phyloP scores from a whole-genome alignment of 2,329 filamentous ascomycete genomes.

The Decorospora gaudefroyi region DNA sequence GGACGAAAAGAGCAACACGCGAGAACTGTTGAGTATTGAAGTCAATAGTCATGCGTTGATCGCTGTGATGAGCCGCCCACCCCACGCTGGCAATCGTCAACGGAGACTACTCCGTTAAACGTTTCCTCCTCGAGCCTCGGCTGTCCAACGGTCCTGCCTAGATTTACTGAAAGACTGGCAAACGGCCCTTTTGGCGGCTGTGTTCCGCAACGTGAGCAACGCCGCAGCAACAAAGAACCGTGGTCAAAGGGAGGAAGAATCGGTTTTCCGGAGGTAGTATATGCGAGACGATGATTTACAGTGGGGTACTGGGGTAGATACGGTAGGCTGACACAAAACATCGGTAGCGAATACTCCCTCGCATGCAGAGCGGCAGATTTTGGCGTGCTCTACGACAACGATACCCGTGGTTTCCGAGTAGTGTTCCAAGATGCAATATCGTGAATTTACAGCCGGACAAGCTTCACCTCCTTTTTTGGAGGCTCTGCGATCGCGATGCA shows the following conservation, averaged over 20 bases:
- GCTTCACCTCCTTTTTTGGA: slow-evolving; percentile 2
- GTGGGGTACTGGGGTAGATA: slow-evolving; percentile 9
- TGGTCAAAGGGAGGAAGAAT: background rate
- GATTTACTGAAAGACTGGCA: slow-evolving; percentile 11
- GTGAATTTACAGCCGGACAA: slow-evolving; percentile 1
- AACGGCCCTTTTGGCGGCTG: slow-evolving; percentile 12
- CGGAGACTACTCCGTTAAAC: slow-evolving; percentile 8
- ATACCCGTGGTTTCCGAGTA: slow-evolving; percentile 2
- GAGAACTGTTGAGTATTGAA: slow-evolving; percentile 10
- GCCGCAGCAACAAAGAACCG: slow-evolving; percentile 1
- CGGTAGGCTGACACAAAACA: slow-evolving; percentile 5
- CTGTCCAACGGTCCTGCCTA: too few relatives aligned
- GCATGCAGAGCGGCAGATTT: slow-evolving; percentile 14
- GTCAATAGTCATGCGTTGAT: slow-evolving; percentile 8
- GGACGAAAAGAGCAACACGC: slow-evolving; percentile 5
- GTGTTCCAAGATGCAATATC: background rate
- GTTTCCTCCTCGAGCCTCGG: slow-evolving; percentile 3
- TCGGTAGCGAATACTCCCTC: slow-evolving; percentile 10
- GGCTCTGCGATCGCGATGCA: slow-evolving; percentile 11
- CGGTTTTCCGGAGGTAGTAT: slow-evolving; percentile 4
- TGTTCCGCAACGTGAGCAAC: slow-evolving; percentile 7
- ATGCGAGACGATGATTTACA: slow-evolving; percentile 3
- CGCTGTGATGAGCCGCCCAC: slow-evolving; percentile 16
- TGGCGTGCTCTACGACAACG: slow-evolving; percentile 5
- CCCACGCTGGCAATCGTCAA: slow-evolving; percentile 16